Base-by-base conservation (phyloP, 2,329 filamentous ascomycete species). In the Sporothrix protearum region DNA sequence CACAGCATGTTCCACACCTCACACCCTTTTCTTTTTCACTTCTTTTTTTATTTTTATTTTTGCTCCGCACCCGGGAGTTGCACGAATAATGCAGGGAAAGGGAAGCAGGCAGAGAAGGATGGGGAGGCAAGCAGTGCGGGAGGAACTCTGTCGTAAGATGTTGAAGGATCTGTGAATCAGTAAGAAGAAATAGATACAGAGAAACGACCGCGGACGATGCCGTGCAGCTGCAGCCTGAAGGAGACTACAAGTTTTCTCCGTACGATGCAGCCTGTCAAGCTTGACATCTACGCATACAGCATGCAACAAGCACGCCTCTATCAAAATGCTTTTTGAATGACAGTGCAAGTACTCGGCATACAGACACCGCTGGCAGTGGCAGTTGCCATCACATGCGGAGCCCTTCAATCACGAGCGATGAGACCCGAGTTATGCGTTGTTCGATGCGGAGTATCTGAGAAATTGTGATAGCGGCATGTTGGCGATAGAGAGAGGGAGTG, bases 1-100 rank as follows among this genome's bases (percentile, higher is more conserved):
- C 73, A 73, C 72, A 39, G 66, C 64, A 68, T 69, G 73, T 64
- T 70, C 70, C 68, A 67, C 63, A 53, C 61, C 57, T 70, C 47
- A 7, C 68, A 25, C 25, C 25, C 30, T 33, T 30, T 47, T 42
- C 22, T 42, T 57, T 7, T 33, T 47, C 30, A n/a, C 30, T 33
- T 30, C 30, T 42, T 33, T 42, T 57, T 7, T 33, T 47, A 19
- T 69, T 9, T 49, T 19, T 10, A 30, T 53, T 16, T 30, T 8
- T 45, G 42, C 2, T 12, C 28, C 39, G 28, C 47, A 53, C 5
- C 47, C 49, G 47, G 66, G 63, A 22, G 63, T 67, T 36, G 45
- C 36, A 51, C 61, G 16, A 14, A 47, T 19, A 30, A 51, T 28
- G 28, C 25, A 67, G 28, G 45, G 42, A 47, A 16, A 64, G 10